These are phyloP conservation scores for Venturiaceae sp. DNA, from an alignment of 2,329 filamentous ascomycete species.

Conservation along the genomic window DNA sequence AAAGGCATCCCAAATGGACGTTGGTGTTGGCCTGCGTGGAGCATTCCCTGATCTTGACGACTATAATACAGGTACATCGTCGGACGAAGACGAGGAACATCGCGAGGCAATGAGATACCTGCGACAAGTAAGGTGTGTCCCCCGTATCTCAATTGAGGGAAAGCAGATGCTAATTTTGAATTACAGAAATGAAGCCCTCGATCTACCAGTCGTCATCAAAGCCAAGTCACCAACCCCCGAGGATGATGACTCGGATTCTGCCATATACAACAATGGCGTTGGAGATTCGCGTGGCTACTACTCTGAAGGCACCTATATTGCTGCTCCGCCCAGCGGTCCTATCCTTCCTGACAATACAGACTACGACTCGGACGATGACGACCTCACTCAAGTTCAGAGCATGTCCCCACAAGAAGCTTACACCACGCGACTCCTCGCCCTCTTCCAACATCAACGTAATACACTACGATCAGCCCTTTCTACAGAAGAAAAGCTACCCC, in stretches of 20 bases:
- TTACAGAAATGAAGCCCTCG: conserved; percentile 61
- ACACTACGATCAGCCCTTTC: conserved; percentile 45
- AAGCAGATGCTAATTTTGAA: conserved; percentile 5
- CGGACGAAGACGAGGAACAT: conserved; percentile 15
- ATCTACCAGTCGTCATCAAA: conserved; percentile 65
- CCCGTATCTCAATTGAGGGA: conserved; percentile 13
- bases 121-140: conserved; percentile 16
- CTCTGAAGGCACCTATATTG: conserved; percentile 70
- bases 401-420: conserved; percentile 52
- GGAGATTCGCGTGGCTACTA: conserved; percentile 57
- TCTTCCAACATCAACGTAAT: conserved; percentile 56
- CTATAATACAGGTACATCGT: conserved; percentile 7
- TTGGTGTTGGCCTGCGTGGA: conserved; percentile 6
- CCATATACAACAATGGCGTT: conserved; percentile 29
- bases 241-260: conserved; percentile 19
- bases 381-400: conserved; percentile 12
- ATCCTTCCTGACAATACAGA: neutral
- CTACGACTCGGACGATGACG: conserved; percentile 12
- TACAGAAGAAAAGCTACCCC: neutral
- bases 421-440: conserved; percentile 53
- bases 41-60: conserved; percentile 10
- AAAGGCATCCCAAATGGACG: neutral
- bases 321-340: conserved; percentile 36
- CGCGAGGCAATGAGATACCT: conserved; percentile 23
- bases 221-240: conserved; percentile 32